A percentile compares a stretch with the other conserved stretches of the same genome.
phyloP scores from a whole-genome alignment of 768 basidiomycete genomes.

The Tylopilus rubrobrunneus region DNA sequence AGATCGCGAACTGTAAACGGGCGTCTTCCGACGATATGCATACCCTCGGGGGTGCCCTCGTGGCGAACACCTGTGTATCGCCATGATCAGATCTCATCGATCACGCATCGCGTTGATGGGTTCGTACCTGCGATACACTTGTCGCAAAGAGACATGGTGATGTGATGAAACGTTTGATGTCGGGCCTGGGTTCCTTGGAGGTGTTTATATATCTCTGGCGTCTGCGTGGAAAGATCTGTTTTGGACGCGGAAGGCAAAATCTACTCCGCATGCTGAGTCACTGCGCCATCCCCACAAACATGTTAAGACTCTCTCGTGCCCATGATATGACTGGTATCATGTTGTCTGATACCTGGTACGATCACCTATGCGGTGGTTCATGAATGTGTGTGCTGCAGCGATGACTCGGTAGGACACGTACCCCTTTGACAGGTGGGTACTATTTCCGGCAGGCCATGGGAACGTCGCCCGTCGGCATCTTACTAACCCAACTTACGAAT shows the following conservation, averaged over 20 bases:
- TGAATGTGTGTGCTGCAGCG: no score
- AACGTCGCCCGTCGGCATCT: not conserved
- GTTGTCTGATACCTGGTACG: no score
- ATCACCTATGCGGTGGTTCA: no score
- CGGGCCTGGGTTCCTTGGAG: not conserved
- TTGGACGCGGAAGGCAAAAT: not conserved
- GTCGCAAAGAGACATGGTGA: constrained; percentile 49
- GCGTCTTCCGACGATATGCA: not conserved
- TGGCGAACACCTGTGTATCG: constrained; percentile 40
- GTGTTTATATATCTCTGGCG: constrained; percentile 14
- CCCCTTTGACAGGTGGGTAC: not conserved
- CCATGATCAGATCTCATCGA: not conserved
- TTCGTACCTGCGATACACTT: constrained; percentile 53
- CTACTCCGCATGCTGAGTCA: not conserved
- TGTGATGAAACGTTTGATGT: not conserved
- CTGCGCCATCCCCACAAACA: no score
- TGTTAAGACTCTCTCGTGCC: no score
- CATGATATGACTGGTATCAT: no score
- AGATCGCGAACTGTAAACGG: not conserved
- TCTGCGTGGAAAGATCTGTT: not conserved
- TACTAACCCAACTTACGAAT: not conserved
- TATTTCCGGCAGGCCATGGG: not conserved
- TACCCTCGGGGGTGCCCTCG: constrained; percentile 46
- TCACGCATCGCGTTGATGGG: not conserved
- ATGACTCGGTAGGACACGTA: no score